Base-by-base conservation (phyloP, 2,329 filamentous ascomycete species). In the Talaromyces atroroseus region DNA sequence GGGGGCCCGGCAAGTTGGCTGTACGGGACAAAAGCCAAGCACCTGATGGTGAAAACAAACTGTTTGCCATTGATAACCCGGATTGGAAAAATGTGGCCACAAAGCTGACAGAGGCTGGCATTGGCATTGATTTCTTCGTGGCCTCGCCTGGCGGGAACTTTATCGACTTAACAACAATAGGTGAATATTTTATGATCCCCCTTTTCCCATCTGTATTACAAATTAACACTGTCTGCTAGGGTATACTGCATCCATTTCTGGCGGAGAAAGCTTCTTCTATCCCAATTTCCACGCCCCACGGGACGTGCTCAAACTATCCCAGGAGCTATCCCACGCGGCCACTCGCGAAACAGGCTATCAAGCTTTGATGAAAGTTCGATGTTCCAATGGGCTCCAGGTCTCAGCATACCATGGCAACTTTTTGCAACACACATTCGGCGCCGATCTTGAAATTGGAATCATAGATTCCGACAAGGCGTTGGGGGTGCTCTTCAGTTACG, bases 371-470 rank as follows among this genome's bases (percentile, higher is more conserved):
- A 99, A 99, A 78, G 92, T 99, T 57, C 88, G 94, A 60, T 99
- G 94, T 76, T 96, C 92, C 18, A 99, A 96, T 65, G 94, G 94
- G 18, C 79, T 99, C 52, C 94, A 99, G 70, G 88, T 99, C 16
- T 85, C 90, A 16, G 84, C 85, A n/a, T 99, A 99, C 68, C 90
- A 96, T 66, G 94, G 94, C 63, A 96, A 95, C 74, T 99, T 97
- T 69, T 83, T 95, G 51, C 94, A 99, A 68, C 91, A 96, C 74
- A 94, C 89, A 0, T 95, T 96, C 67, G 92, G 91, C 11, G 91
- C 92, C 2, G 94, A 99, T 72, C 82, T 99, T 46, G 92, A 99
- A 70, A 89, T 99, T 65, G 94, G 94, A 26, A 84, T 89, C 52
- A 85, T 97, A 52, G 94, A 97, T 69, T 86, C 90, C 20, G 94